Conservation (phyloP, 192 early-diverging fungal genomes). For the Thoreauomyces humboldtii region DNA sequence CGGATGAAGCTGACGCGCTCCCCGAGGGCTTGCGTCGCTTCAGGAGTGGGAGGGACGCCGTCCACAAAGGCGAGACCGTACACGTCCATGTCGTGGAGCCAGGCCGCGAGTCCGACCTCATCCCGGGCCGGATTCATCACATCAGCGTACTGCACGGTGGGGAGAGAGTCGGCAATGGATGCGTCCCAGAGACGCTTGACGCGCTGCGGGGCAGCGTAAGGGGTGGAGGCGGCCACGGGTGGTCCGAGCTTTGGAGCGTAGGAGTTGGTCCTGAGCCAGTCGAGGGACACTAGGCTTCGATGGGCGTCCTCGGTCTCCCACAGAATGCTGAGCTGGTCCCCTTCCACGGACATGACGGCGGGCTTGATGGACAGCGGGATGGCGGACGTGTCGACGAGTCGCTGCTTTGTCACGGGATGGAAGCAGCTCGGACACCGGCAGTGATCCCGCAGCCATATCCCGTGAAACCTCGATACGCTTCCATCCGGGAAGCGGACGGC, state of each 20-base stretch:
- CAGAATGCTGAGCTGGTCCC: constrained; percentile 33
- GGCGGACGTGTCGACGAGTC: constrained; percentile 64
- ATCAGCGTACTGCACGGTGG: constrained; percentile 53
- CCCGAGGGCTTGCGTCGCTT: constrained; percentile 65
- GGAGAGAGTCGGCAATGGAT: constrained; percentile 36
- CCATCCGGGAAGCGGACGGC: constrained; percentile 24
- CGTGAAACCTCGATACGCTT: constrained; percentile 36
- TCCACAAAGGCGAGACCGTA: constrained; percentile 76
- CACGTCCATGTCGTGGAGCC: constrained; percentile 66
- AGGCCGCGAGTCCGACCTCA: constrained; percentile 63
- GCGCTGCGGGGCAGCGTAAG: background rate
- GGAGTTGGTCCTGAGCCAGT: constrained; percentile 65
- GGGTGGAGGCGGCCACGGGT: background rate
- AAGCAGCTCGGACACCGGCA: constrained; percentile 76
- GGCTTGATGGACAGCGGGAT: constrained; percentile 62
- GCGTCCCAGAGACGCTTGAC: constrained; percentile 40
- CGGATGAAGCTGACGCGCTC: constrained; percentile 69
- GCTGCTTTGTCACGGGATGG: constrained; percentile 73
- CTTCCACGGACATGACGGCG: constrained; percentile 31
- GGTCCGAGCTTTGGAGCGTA: constrained; percentile 56
- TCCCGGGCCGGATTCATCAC: constrained; percentile 63
- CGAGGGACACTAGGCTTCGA: constrained; percentile 52
- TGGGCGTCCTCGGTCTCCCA: constrained; percentile 56
- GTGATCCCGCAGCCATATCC: constrained; percentile 83
- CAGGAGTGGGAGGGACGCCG: constrained; percentile 58